phyloP scores from a whole-genome alignment of 805 yeast species.

The Spathaspora girioi region DNA sequence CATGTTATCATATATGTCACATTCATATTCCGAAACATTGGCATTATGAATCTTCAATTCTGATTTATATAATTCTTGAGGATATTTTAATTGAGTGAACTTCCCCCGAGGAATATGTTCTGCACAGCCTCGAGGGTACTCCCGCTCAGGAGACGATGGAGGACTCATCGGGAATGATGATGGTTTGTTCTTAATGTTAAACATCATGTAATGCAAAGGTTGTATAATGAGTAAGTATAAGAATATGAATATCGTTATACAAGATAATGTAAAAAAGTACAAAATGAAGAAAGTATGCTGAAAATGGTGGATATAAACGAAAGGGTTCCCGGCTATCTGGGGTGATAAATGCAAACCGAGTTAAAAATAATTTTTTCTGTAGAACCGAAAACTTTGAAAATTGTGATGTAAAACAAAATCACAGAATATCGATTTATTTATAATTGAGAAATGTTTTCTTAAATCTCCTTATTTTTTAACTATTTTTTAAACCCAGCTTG shows the following conservation, averaged over 20 bases:
- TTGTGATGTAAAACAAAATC: too few relatives aligned
- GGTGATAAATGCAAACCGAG: neutral
- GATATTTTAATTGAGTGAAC: slow-evolving; percentile 46
- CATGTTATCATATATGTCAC: slow-evolving; percentile 44
- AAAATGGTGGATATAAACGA: too few relatives aligned
- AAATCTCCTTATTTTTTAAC: neutral
- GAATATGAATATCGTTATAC: too few relatives aligned
- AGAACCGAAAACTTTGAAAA: too few relatives aligned
- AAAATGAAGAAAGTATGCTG: too few relatives aligned
- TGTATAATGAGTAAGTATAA: too few relatives aligned
- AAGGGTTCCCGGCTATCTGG: too few relatives aligned
- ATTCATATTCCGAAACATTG: slow-evolving; percentile 47
- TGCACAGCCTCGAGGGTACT: neutral
- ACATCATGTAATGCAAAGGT: neutral
- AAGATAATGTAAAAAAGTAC: too few relatives aligned
- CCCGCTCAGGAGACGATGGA: neutral
- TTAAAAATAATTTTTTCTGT: too few relatives aligned
- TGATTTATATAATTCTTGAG: slow-evolving; percentile 44
- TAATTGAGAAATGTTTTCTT: neutral
- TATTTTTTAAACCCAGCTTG: neutral
- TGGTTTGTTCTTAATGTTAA: neutral
- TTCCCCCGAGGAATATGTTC: neutral
- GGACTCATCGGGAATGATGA: neutral
- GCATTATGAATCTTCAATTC: slow-evolving; percentile 48
- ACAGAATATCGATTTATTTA: neutral